Percentiles rank a stretch among this genome's conserved stretches.
These are phyloP conservation scores for Prunus campanulata DNA, from an alignment of 306 rosid species.

Conservation along the genomic window DNA sequence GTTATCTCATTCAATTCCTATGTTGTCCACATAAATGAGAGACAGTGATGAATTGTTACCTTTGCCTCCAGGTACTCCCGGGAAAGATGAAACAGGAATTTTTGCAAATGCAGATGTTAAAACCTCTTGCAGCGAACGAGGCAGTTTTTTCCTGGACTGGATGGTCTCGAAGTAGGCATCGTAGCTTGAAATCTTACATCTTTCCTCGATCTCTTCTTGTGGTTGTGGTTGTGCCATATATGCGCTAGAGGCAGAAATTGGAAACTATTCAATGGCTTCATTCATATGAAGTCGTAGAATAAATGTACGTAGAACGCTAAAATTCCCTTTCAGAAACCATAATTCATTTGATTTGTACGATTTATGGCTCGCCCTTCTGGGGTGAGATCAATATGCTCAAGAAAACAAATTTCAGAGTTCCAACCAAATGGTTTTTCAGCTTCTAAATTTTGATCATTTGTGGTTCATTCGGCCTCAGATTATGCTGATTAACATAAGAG, in stretches of 20 bases:
- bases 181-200: constrained; percentile 40
- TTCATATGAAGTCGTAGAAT: neutral
- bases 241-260: constrained; percentile 23
- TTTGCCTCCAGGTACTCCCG: constrained; percentile 74
- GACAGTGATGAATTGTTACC: constrained; percentile 37
- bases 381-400: neutral
- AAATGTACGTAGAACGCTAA: neutral
- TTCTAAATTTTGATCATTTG: neutral
- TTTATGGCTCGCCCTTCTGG: neutral
- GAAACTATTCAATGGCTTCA: neutral
- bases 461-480: neutral
- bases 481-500: neutral
- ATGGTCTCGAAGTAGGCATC: constrained; percentile 64
- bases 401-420: neutral
- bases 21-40: neutral
- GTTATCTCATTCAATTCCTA: neutral
- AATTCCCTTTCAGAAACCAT: neutral
- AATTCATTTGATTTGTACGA: neutral
- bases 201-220: constrained; percentile 20
- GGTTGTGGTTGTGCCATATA: constrained; percentile 46
- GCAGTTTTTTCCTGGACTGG: constrained; percentile 83
- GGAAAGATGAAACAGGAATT: constrained; percentile 82
- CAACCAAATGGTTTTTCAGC: neutral
- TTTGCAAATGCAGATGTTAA: constrained; percentile 71
- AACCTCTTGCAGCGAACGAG: constrained; percentile 56